phyloP scores from a whole-genome alignment of 345 rosid species.

The Euphorbia peplus region DNA sequence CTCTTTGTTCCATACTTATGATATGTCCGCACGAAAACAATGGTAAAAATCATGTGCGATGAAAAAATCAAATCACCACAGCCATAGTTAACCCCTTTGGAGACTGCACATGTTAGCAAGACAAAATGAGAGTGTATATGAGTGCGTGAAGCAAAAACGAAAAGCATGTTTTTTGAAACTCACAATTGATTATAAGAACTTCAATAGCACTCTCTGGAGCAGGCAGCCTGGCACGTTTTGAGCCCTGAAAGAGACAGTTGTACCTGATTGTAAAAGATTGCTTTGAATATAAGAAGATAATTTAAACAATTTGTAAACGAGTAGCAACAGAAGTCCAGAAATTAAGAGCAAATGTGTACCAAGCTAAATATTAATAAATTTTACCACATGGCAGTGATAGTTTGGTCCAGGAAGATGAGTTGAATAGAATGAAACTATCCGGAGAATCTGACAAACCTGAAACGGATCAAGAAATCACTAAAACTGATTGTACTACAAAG shows the following conservation, averaged over 20 bases:
- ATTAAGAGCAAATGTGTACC: neutral
- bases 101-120: slow-evolving; percentile 55
- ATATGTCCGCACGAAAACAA: slow-evolving; percentile 82
- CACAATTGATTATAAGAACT: slow-evolving; percentile 70
- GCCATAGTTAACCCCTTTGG: slow-evolving; percentile 82
- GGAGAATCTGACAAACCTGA: slow-evolving; percentile 67
- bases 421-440: slow-evolving; percentile 81
- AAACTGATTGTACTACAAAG: slow-evolving; percentile 8
- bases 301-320: neutral
- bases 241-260: slow-evolving; percentile 55
- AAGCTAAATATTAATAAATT: neutral
- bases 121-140: slow-evolving; percentile 16
- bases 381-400: slow-evolving; percentile 92
- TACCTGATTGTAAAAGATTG: slow-evolving; percentile 18
- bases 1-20: slow-evolving; percentile 89
- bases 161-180: slow-evolving; percentile 16
- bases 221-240: slow-evolving; percentile 73
- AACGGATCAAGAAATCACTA: slow-evolving; percentile 6
- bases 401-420: slow-evolving; percentile 98
- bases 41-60: slow-evolving; percentile 94
- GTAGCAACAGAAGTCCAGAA: neutral
- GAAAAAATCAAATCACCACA: slow-evolving; percentile 98
- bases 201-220: slow-evolving; percentile 60
- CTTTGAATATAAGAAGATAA: slow-evolving; percentile 13
- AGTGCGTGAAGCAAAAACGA: neutral